Evolutionary conservation across 176 grass and related monocot species (phyloP).

Genomic region (Leersia perrieri): DNA sequence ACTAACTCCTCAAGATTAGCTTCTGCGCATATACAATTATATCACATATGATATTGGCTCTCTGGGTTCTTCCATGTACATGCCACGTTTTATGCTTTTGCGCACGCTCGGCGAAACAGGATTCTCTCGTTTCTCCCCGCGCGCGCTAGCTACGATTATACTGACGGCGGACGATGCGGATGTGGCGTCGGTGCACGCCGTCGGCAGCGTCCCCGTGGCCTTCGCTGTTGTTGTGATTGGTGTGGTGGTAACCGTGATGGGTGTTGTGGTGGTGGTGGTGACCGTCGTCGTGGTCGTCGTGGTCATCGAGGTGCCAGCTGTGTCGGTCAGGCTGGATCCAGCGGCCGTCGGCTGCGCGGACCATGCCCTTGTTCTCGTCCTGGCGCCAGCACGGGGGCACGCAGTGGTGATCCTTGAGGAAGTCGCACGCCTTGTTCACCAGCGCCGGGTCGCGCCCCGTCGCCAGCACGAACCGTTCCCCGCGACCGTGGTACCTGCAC

Average conservation of each 20-base stretch:
- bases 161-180: not conserved
- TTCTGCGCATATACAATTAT: no score
- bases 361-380: conserved; percentile 90
- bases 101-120: no score
- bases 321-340: conserved; percentile 72
- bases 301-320: conserved; percentile 41
- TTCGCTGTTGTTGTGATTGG: conserved; percentile 18
- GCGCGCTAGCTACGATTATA: no score
- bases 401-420: conserved; percentile 70
- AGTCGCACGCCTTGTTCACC: conserved; percentile 82
- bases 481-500: conserved; percentile 67
- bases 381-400: conserved; percentile 76
- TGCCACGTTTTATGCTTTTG: no score
- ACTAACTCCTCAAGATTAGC: no score
- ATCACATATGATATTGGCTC: no score
- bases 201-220: not conserved
- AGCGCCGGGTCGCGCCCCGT: conserved; percentile 74
- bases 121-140: no score
- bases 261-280: no score
- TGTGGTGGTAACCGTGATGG: conserved; percentile 14
- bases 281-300: conserved; percentile 23
- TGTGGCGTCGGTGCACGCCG: conserved; percentile 22
- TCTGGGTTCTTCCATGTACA: no score
- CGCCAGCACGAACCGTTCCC: conserved; percentile 55
- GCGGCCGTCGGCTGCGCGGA: conserved; percentile 44